Conservation (phyloP, 768 basidiomycete genomes). For the Rhizopogon rudus region DNA sequence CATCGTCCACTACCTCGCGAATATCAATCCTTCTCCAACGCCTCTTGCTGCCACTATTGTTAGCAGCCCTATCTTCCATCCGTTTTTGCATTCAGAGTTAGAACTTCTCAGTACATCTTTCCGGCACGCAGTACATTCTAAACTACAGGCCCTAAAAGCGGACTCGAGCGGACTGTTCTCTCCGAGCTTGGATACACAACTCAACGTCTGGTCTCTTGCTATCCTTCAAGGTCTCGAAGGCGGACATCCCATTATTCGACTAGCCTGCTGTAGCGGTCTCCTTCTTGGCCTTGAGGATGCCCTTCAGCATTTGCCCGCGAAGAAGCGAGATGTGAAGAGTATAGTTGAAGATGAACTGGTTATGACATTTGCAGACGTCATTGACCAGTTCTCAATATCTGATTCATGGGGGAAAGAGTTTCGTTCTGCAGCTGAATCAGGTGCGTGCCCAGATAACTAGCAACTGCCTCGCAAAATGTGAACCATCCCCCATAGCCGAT, state of each 20-base stretch:
- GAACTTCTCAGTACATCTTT: constrained; percentile 23
- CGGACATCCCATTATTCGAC: constrained; percentile 54
- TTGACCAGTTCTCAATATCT: constrained; percentile 49
- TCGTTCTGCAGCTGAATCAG: constrained; percentile 41
- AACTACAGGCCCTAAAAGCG: constrained; percentile 17
- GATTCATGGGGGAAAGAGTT: constrained; percentile 68
- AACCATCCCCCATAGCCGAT: constrained; percentile 27
- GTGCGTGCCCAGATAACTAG: constrained; percentile 18
- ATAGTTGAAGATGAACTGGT: constrained; percentile 61
- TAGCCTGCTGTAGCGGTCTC: constrained; percentile 61
- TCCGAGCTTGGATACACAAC: constrained; percentile 32
- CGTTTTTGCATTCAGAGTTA: constrained; percentile 24
- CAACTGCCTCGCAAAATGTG: neutral
- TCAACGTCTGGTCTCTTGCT: constrained; percentile 47
- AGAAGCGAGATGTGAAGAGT: constrained; percentile 29
- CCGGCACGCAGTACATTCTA: constrained; percentile 27
- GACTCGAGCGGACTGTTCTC: constrained; percentile 27
- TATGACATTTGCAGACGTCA: constrained; percentile 67
- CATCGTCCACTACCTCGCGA: constrained; percentile 23
- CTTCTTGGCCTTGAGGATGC: constrained; percentile 58
- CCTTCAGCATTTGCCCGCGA: constrained; percentile 27
- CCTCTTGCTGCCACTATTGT: constrained; percentile 28
- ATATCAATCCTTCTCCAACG: constrained; percentile 23
- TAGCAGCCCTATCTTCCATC: constrained; percentile 25
- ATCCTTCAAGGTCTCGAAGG: constrained; percentile 59